Conservation (phyloP, 2,329 filamentous ascomycete species). For the Bisporella sp. region DNA sequence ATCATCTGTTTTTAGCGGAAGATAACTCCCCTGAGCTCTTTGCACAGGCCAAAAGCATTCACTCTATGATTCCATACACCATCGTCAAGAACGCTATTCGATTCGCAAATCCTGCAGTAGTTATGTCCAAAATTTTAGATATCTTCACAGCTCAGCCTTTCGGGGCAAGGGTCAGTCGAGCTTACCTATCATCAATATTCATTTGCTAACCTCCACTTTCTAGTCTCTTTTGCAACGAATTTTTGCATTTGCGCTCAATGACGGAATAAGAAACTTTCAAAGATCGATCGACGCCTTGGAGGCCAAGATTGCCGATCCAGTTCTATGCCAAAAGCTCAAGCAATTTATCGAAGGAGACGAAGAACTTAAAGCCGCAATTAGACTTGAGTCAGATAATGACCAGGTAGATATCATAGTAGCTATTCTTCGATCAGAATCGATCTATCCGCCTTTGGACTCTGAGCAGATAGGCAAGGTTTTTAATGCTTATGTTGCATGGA, state of each 20-base stretch:
- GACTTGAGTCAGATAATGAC: slow-evolving; percentile 65
- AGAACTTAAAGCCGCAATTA: slow-evolving; percentile 64
- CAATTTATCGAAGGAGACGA: slow-evolving; percentile 72
- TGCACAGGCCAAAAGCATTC: slow-evolving; percentile 87
- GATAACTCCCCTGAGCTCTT: slow-evolving; percentile 97
- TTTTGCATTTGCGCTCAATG: slow-evolving; percentile 83
- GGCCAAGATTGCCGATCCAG: slow-evolving; percentile 71
- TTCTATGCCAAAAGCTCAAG: slow-evolving; percentile 75
- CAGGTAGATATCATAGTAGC: slow-evolving; percentile 80
- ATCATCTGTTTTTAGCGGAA: slow-evolving; percentile 94
- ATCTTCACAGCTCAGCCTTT: slow-evolving; percentile 95
- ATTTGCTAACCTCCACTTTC: not conserved
- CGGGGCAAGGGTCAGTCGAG: slow-evolving; percentile 53
- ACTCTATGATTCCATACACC: slow-evolving; percentile 88
- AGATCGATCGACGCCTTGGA: slow-evolving; percentile 75
- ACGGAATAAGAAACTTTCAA: slow-evolving; percentile 83
- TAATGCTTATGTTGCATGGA: slow-evolving; percentile 95
- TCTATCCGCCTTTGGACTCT: slow-evolving; percentile 63
- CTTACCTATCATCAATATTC: not conserved
- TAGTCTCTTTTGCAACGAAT: slow-evolving; percentile 86
- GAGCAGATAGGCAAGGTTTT: slow-evolving; percentile 79
- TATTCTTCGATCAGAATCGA: slow-evolving; percentile 70
- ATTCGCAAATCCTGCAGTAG: slow-evolving; percentile 90
- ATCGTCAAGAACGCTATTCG: slow-evolving; percentile 95
- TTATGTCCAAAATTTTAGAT: slow-evolving; percentile 94